Conservation (phyloP, 2,329 filamentous ascomycete genomes). For the Alternaria arborescens region DNA sequence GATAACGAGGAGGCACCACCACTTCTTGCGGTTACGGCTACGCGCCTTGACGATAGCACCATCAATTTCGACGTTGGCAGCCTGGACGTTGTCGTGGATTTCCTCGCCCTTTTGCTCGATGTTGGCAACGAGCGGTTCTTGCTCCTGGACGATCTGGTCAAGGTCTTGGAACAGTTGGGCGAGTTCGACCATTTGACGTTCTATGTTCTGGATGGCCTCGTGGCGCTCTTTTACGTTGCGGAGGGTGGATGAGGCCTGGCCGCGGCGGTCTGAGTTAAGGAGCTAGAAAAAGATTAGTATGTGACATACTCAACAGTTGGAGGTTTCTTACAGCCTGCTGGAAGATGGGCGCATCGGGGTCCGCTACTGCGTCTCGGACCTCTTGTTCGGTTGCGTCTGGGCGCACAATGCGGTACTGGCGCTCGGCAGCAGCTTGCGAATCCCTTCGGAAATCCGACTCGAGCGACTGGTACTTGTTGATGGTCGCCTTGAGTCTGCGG, state of each 20-base stretch:
- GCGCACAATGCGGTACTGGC: slow-evolving; percentile 89
- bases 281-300: slow-evolving; percentile 58
- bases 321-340: slow-evolving; percentile 70
- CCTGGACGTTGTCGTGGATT: slow-evolving; percentile 81
- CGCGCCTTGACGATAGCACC: slow-evolving; percentile 84
- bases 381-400: slow-evolving; percentile 82
- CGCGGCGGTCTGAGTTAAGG: slow-evolving; percentile 80
- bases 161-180: slow-evolving; percentile 89
- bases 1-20: slow-evolving; percentile 85
- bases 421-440: slow-evolving; percentile 81
- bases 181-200: slow-evolving; percentile 86
- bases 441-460: slow-evolving; percentile 83
- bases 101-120: slow-evolving; percentile 91
- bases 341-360: slow-evolving; percentile 81
- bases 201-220: slow-evolving; percentile 88
- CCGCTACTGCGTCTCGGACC: slow-evolving; percentile 78
- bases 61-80: slow-evolving; percentile 84
- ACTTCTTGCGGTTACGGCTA: slow-evolving; percentile 82
- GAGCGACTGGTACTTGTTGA: slow-evolving; percentile 80
- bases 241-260: slow-evolving; percentile 81
- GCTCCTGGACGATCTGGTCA: slow-evolving; percentile 83
- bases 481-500: slow-evolving; percentile 79
- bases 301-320: neutral
- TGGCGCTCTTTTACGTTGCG: slow-evolving; percentile 84
- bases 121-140: slow-evolving; percentile 79